Evolutionary conservation across 2,329 filamentous ascomycete genomes (phyloP).

Genomic region (Metarhizium brunneum): DNA sequence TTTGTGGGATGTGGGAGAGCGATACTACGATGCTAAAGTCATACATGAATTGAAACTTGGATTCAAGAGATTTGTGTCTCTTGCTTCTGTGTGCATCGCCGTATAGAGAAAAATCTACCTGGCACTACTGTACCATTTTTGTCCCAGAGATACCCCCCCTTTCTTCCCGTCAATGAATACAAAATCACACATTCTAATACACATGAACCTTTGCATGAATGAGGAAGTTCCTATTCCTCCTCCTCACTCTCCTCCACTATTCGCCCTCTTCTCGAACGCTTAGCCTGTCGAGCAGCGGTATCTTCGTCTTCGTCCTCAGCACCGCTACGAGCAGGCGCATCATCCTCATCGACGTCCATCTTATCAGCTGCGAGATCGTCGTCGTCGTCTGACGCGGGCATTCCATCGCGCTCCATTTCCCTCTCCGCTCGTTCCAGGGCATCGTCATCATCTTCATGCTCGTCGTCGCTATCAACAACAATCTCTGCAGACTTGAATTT

Average conservation of each 20-base stretch:
- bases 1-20: not conserved
- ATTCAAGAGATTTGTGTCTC: not conserved
- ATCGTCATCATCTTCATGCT: slow-evolving; percentile 34
- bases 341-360: slow-evolving; percentile 43
- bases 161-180: not conserved
- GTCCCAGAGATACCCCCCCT: not conserved
- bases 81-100: not conserved
- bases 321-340: slow-evolving; percentile 18
- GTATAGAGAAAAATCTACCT: not conserved
- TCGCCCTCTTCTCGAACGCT: slow-evolving; percentile 39
- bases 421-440: slow-evolving; percentile 37
- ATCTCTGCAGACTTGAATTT: slow-evolving; percentile 86
- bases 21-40: not conserved
- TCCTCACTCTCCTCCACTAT: slow-evolving; percentile 33
- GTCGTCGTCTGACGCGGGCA: slow-evolving; percentile 25
- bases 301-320: slow-evolving; percentile 32
- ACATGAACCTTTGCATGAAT: not conserved
- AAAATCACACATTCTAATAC: not conserved
- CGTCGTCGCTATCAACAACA: slow-evolving; percentile 67
- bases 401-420: slow-evolving; percentile 27
- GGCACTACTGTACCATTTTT: slow-evolving; percentile 6
- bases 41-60: not conserved
- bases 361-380: slow-evolving; percentile 31
- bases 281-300: slow-evolving; percentile 25
- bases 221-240: slow-evolving; percentile 2